Conservation (phyloP, 495 filamentous ascomycete species). For the Podospora fimiseda region DNA sequence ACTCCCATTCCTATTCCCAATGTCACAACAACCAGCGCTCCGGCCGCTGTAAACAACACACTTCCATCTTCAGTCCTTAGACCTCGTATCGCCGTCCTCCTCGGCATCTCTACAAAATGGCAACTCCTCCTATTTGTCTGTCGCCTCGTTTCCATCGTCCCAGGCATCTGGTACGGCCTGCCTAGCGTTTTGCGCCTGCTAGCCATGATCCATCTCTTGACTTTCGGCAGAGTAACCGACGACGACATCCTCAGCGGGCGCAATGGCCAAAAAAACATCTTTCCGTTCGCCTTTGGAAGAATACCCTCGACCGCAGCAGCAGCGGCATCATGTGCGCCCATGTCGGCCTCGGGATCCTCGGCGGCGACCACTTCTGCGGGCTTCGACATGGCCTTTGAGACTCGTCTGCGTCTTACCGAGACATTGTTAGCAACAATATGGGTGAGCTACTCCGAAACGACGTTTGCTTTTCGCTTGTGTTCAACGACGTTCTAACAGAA, state of each 20-base stretch:
- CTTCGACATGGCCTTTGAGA: conserved; percentile 21
- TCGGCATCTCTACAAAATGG: conserved; percentile 42
- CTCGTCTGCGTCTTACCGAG: conserved; percentile 59
- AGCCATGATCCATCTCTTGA: conserved; percentile 26
- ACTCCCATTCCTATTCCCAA: background rate
- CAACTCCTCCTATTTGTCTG: conserved; percentile 40
- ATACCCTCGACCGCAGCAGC: background rate
- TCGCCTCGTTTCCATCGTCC: conserved; percentile 38
- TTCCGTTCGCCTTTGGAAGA: background rate
- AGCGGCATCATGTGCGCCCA: background rate
- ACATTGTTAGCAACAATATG: conserved; percentile 75
- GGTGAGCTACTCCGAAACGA: conserved; percentile 55
- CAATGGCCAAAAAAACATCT: background rate
- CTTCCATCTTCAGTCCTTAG: conserved; percentile 53
- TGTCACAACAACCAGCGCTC: background rate
- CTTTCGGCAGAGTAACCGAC: conserved; percentile 22
- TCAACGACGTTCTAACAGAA: background rate
- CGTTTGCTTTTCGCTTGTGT: background rate
- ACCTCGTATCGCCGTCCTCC: conserved; percentile 44
- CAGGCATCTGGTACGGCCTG: conserved; percentile 39
- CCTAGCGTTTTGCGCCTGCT: conserved; percentile 41
- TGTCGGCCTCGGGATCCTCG: conserved; percentile 1
- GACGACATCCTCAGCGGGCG: background rate
- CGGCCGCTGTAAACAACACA: conserved; percentile 64
- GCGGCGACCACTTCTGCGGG: background rate